Conservation (phyloP, 208 protist genomes). For the Trypanosoma rangeli region DNA sequence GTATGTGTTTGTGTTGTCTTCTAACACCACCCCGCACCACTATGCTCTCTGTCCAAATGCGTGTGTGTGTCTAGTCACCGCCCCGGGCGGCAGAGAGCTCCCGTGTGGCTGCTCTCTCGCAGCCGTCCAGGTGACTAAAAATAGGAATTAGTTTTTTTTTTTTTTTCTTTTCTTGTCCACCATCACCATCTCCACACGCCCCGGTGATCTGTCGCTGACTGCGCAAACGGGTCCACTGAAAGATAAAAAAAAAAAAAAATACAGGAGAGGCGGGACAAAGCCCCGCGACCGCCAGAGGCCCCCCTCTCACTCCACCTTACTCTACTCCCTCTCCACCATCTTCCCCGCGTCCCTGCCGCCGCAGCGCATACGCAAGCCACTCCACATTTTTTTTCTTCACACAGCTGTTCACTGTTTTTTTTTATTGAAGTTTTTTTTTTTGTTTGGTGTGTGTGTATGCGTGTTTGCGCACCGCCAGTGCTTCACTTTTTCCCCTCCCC, state of each 20-base stretch:
- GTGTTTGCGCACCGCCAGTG: background rate
- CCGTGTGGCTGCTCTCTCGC: background rate
- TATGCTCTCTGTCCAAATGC: background rate
- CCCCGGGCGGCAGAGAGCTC: background rate
- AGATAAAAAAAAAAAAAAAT: conserved; percentile 18
- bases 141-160: conserved; percentile 3
- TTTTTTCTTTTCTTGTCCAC: conserved; percentile 10
- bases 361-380: background rate
- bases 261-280: background rate
- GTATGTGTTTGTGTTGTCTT: no score
- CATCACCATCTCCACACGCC: background rate
- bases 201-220: background rate
- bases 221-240: background rate
- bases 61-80: background rate
- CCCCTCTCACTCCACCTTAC: background rate
- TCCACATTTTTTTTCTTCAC: background rate
- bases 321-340: background rate
- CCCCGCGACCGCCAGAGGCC: background rate
- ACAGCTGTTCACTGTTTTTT: background rate
- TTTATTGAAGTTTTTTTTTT: background rate
- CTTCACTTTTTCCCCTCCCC: background rate
- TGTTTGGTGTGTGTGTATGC: background rate
- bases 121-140: background rate
- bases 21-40: no score
- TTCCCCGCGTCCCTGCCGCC: background rate